Evolutionary conservation across 169 alveolate genomes (phyloP), one percentile per base, ranked within the genome.

Genomic region (Plasmodium vinckei): DNA sequence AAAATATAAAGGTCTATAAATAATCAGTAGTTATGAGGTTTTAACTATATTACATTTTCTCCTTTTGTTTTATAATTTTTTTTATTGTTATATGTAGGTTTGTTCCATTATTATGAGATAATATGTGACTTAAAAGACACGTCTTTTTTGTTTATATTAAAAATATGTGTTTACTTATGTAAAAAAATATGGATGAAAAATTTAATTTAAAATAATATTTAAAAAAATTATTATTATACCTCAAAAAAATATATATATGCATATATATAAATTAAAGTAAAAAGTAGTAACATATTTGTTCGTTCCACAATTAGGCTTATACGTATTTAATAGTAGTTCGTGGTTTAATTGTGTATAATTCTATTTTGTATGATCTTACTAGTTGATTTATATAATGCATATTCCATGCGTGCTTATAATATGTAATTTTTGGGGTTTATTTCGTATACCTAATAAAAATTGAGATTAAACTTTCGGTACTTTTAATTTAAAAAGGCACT

Each of bases 401-500:
- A 33, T 33, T 33, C 7, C 7, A 33, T 33, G 42, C 7, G 42
- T 33, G 42, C 3, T 33, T 33, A 4, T 33, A 3, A 33, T 33
- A 33, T 33, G 1, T 17, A 17, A 19, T 21, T 19, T 59, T 59
- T 10, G 9, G 47, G 9, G 68, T 17, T 59, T 51, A 13, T 51
- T 13, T 51, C 4, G 17, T 51, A 51, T 13, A 51, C n/a, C 59
- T 13, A 6, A 51, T n/a, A 51, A 13, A 51, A 51, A n/a, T 51
- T 13, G n/a, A 51, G 42, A 33, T 33, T 51, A 51, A 17, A 19
- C 5, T 51, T 51, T 59, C 25, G n/a, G n/a, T 23, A 63, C 51
- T 12, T 63, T 63, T 72, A 23, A 46, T 42, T 72, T 72, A 72
- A 72, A 21, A 23, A n/a, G 87, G 87, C 72, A 72, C 60, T 59